These are phyloP conservation scores for Botrytis deweyae DNA, from an alignment of 2,329 filamentous ascomycete species.

Conservation along the genomic window DNA sequence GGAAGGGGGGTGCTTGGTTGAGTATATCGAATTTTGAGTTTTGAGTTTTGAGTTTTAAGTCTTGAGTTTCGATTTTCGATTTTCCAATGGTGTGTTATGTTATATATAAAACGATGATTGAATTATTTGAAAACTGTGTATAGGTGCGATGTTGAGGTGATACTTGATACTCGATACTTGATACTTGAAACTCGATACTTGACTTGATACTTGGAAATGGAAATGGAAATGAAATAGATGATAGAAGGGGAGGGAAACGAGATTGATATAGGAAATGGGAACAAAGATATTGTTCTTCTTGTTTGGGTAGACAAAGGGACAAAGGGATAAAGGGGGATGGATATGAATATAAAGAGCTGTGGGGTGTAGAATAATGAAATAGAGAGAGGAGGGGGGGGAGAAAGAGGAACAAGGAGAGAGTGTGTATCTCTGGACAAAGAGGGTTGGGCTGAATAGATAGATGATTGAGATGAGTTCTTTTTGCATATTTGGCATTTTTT, in stretches of 20 bases:
- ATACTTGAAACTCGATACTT: background rate
- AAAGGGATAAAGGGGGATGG: no score
- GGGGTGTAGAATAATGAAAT: background rate
- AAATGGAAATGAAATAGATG: background rate
- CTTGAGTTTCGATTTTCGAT: no score
- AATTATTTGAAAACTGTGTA: background rate
- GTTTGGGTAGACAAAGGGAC: background rate
- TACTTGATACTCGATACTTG: no score
- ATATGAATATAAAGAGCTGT: background rate
- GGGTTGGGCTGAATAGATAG: background rate
- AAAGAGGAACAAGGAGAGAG: background rate
- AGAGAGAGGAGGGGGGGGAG: no score
- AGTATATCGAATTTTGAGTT: background rate
- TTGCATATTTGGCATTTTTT: background rate
- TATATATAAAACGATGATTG: background rate
- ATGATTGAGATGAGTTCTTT: no score
- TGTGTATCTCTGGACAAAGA: background rate
- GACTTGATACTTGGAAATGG: background rate
- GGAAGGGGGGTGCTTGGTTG: background rate
- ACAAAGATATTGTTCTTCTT: background rate
- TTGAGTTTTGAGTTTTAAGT: no score
- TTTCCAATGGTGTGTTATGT: no score
- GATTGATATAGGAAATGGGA: background rate
- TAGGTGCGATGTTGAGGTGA: background rate
- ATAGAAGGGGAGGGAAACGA: background rate